Conservation (phyloP, 2,329 filamentous ascomycete species). For the Ophiobolus disseminans region DNA sequence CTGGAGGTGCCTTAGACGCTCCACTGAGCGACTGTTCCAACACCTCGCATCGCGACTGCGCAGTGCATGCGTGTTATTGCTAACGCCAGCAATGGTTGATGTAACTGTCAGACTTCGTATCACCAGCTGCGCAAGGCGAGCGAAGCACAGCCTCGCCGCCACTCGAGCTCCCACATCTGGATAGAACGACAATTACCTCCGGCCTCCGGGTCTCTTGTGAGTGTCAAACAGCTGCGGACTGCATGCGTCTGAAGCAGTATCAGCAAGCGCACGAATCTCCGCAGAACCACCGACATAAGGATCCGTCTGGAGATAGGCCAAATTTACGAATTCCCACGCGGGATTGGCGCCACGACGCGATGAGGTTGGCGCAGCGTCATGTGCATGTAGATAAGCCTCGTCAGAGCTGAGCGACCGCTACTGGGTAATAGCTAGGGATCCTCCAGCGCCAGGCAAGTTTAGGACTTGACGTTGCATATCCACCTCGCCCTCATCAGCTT, state of each 20-base stretch:
- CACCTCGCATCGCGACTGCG: no score
- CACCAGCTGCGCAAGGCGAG: no score
- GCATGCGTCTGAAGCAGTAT: background rate
- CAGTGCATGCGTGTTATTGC: no score
- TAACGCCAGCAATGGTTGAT: no score
- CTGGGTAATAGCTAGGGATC: constrained; percentile 3
- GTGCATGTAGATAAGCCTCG: constrained; percentile 6
- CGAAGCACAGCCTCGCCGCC: no score
- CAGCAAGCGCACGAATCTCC: background rate
- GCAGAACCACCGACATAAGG: background rate
- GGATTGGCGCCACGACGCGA: constrained; percentile 1
- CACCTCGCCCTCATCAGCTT: constrained; percentile 2
- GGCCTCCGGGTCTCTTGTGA: no score
- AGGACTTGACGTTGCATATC: constrained; percentile 2
- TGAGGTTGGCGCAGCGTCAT: background rate
- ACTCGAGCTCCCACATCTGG: no score
- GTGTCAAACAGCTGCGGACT: no score
- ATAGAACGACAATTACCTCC: no score
- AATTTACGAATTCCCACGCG: constrained; percentile 3
- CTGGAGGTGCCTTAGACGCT: no score
- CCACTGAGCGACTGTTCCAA: no score
- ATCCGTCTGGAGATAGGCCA: background rate
- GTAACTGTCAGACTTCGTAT: no score
- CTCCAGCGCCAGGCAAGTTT: constrained; percentile 2
- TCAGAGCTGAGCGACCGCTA: constrained; percentile 3